Evolutionary conservation across 2,329 filamentous ascomycete species (phyloP).

Genomic region (Remersonia thermophila): DNA sequence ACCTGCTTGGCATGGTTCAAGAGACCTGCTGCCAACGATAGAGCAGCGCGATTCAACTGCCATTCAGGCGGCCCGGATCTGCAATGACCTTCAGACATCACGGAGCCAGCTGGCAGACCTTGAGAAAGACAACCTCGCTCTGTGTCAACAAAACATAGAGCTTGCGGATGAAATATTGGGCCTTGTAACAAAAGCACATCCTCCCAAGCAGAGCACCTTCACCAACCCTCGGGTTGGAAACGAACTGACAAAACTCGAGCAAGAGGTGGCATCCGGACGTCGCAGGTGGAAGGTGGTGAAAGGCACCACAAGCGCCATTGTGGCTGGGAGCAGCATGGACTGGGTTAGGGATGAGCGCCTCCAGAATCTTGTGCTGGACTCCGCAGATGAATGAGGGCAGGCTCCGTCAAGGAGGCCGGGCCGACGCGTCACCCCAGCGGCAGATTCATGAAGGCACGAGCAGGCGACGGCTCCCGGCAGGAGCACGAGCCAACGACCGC

Average conservation of each 20-base stretch:
- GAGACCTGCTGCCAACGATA: slow-evolving; percentile 55
- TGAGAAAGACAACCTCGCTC: slow-evolving; percentile 45
- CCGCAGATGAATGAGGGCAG: slow-evolving; percentile 5
- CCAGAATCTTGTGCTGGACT: slow-evolving; percentile 58
- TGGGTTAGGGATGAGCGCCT: slow-evolving; percentile 62
- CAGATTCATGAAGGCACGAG: too few relatives aligned
- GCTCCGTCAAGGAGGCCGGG: not conserved
- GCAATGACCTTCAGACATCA: slow-evolving; percentile 37
- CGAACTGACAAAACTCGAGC: slow-evolving; percentile 48
- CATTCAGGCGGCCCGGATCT: slow-evolving; percentile 47
- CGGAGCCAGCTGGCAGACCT: slow-evolving; percentile 41
- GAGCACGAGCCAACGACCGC: too few relatives aligned
- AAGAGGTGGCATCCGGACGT: slow-evolving; percentile 47
- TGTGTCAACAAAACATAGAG: slow-evolving; percentile 48
- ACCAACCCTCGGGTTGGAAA: slow-evolving; percentile 33
- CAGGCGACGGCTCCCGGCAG: too few relatives aligned
- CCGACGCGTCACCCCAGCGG: not conserved
- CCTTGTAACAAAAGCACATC: slow-evolving; percentile 34
- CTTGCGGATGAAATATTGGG: slow-evolving; percentile 51
- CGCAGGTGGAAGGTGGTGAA: slow-evolving; percentile 65
- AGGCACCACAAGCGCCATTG: slow-evolving; percentile 62
- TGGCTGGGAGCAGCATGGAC: slow-evolving; percentile 71
- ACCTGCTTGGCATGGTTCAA: slow-evolving; percentile 22
- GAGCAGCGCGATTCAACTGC: slow-evolving; percentile 56
- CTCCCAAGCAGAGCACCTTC: slow-evolving; percentile 34